These are phyloP conservation scores for Diplodia seriata DNA, from an alignment of 2,329 filamentous ascomycete genomes.

Conservation along the genomic window DNA sequence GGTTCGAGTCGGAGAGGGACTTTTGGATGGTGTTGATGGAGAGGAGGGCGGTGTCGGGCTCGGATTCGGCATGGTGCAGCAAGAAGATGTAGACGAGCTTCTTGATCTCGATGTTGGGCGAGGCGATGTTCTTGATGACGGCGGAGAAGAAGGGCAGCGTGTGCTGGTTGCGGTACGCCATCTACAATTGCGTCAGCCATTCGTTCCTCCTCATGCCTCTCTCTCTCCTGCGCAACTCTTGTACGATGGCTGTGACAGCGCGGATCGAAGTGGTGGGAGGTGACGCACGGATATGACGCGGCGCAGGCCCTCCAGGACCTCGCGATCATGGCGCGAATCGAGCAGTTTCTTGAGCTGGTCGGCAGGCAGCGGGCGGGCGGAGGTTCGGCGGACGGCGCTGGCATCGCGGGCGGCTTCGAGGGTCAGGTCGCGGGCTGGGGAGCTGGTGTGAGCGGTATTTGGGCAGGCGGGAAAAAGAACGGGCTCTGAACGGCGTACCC, in stretches of 20 bases:
- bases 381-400: conserved; percentile 62
- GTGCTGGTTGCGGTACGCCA: conserved; percentile 92
- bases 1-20: conserved; percentile 89
- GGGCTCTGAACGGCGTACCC: conserved; percentile 62
- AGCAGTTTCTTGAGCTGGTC: conserved; percentile 91
- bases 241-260: background rate
- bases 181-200: conserved; percentile 59
- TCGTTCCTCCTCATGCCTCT: background rate
- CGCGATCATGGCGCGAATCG: conserved; percentile 90
- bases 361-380: conserved; percentile 72
- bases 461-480: background rate
- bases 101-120: conserved; percentile 91
- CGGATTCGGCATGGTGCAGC: conserved; percentile 92
- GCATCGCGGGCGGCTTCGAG: conserved; percentile 95
- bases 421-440: conserved; percentile 87
- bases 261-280: conserved; percentile 32
- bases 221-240: background rate
- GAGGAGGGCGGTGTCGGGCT: conserved; percentile 91
- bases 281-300: conserved; percentile 79
- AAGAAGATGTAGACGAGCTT: conserved; percentile 99
- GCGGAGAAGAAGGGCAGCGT: conserved; percentile 96
- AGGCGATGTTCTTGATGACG: conserved; percentile 97
- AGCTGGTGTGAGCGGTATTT: conserved; percentile 16
- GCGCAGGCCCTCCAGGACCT: conserved; percentile 89
- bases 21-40: conserved; percentile 99